These are phyloP conservation scores for Seiridium cupressi DNA, from an alignment of 2,329 filamentous ascomycete genomes.

Conservation along the genomic window DNA sequence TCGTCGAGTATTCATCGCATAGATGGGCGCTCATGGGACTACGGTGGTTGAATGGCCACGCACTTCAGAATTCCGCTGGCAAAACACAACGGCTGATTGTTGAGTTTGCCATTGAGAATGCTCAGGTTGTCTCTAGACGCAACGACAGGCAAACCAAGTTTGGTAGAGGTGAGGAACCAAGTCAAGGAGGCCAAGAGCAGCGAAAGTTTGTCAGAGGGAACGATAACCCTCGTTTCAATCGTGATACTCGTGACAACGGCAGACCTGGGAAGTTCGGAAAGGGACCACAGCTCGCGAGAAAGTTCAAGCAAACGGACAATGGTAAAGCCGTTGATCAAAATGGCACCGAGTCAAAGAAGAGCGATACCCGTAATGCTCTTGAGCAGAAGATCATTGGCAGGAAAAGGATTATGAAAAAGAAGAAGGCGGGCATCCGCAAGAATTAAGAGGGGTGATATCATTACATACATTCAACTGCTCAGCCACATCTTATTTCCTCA, in stretches of 20 bases:
- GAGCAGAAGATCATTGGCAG: slow-evolving; percentile 79
- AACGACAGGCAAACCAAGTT: slow-evolving; percentile 48
- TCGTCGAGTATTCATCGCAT: slow-evolving; percentile 94
- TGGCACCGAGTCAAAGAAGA: slow-evolving; percentile 16
- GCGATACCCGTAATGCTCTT: slow-evolving; percentile 35
- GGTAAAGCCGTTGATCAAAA: slow-evolving; percentile 12
- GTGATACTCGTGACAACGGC: slow-evolving; percentile 4
- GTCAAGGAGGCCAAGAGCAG: not conserved
- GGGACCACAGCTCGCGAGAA: slow-evolving; percentile 6
- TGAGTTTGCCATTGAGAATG: slow-evolving; percentile 98
- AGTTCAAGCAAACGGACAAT: slow-evolving; percentile 9
- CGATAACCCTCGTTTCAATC: too few species aligned
- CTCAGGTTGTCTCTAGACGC: slow-evolving; percentile 85
- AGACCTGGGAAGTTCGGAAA: slow-evolving; percentile 7
- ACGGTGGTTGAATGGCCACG: slow-evolving; percentile 84
- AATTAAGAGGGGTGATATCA: slow-evolving; percentile 16
- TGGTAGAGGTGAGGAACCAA: slow-evolving; percentile 18
- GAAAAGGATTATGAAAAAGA: slow-evolving; percentile 78
- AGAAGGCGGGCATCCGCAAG: slow-evolving; percentile 44
- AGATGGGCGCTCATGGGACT: slow-evolving; percentile 93
- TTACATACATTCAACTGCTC: too few species aligned
- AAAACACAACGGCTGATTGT: slow-evolving; percentile 89
- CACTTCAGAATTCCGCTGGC: slow-evolving; percentile 59
- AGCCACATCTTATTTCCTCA: too few species aligned
- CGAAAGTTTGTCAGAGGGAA: slow-evolving; percentile 11